Base-by-base conservation (phyloP, 495 filamentous ascomycete genomes). In the Aspergillus panamensis region DNA sequence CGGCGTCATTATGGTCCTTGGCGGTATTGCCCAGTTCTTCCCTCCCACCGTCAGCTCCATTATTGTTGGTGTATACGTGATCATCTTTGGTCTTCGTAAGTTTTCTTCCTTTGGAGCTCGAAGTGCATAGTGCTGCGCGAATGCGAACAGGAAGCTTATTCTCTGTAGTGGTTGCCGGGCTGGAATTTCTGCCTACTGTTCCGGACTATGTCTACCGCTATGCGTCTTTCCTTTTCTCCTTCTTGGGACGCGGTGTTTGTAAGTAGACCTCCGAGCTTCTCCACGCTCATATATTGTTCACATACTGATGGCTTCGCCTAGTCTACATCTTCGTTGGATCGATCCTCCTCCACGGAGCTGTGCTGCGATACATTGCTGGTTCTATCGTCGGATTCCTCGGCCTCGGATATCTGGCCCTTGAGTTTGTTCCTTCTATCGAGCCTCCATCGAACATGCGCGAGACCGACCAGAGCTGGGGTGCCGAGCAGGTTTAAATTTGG, bases 401-500 rank as follows among this genome's bases (percentile, higher is more conserved):
- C 53, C 64, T 95, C 40, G 86, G 70, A 37, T 98, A 97, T 73
- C 76, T 84, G 49, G 89, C 82, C 17, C 83, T 97, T 62, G 92
- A 97, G 76, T 99, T 91, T 74, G 86, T 97, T 55, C 94, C 95
- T 0, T 92, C 86, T 39, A 96, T 99, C 68, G 94, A 99, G 80
- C 93, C 95, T 19, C 95, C 95, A 17, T 87, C 91, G 64, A 99
- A 96, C 77, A 99, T 99, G 95, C 85, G 94, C 72, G 92, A 96
- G 73, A 80, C 81, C 56, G 91, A 94, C 74, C 87, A 83, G 55
- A 86, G 91, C 62, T 96, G 92, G 92, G 92, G 92, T 57, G 89
- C 90, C 48, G 92, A 96, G 79, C 85, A 94, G 78, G 87, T 96
- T 51, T 96, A 87, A 53, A 50, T 9, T 16, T 39, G 37, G n/a